phyloP scores from a whole-genome alignment of 1,284 basidiomycete species.

The Xerocomus minutiporus region DNA sequence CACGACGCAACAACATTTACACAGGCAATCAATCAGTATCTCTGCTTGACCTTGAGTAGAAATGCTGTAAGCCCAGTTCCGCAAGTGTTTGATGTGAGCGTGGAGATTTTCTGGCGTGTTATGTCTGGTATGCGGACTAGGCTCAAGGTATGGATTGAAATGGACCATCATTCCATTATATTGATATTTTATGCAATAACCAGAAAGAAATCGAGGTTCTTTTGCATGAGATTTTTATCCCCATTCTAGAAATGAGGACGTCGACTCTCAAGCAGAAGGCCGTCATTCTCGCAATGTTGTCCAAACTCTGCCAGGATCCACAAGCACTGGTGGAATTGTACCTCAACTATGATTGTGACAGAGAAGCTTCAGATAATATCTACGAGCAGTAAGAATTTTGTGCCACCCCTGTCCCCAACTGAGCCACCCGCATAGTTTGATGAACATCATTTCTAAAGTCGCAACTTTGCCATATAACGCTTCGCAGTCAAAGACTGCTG shows the following conservation, averaged over 20 bases:
- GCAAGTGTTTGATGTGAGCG: slow-evolving; percentile 96
- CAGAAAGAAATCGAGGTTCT: slow-evolving; percentile 99
- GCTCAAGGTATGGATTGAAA: slow-evolving; percentile 65
- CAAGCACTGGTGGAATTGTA: slow-evolving; percentile 96
- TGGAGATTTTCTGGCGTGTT: slow-evolving; percentile 98
- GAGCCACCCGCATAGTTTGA: slow-evolving; percentile 53
- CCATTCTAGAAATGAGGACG: slow-evolving; percentile 97
- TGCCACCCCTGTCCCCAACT: slow-evolving; percentile 6
- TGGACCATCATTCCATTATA: background rate
- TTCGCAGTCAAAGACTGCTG: slow-evolving; percentile 46
- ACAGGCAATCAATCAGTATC: slow-evolving; percentile 91
- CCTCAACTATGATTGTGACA: slow-evolving; percentile 96
- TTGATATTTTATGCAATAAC: slow-evolving; percentile 5
- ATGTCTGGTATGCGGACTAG: slow-evolving; percentile 91
- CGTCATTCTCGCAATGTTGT: slow-evolving; percentile 81
- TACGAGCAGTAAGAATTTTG: slow-evolving; percentile 73
- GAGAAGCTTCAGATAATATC: slow-evolving; percentile 89
- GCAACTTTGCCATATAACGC: slow-evolving; percentile 65
- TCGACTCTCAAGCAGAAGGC: slow-evolving; percentile 94
- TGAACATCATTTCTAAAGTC: slow-evolving; percentile 93
- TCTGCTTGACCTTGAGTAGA: slow-evolving; percentile 89
- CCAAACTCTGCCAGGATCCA: slow-evolving; percentile 87
- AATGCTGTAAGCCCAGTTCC: slow-evolving; percentile 95
- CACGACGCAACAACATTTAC: slow-evolving; percentile 85
- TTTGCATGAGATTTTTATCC: slow-evolving; percentile 97